These are phyloP conservation scores for Fusarium kyushuense DNA, from an alignment of 2,329 filamentous ascomycete genomes.

Conservation along the genomic window DNA sequence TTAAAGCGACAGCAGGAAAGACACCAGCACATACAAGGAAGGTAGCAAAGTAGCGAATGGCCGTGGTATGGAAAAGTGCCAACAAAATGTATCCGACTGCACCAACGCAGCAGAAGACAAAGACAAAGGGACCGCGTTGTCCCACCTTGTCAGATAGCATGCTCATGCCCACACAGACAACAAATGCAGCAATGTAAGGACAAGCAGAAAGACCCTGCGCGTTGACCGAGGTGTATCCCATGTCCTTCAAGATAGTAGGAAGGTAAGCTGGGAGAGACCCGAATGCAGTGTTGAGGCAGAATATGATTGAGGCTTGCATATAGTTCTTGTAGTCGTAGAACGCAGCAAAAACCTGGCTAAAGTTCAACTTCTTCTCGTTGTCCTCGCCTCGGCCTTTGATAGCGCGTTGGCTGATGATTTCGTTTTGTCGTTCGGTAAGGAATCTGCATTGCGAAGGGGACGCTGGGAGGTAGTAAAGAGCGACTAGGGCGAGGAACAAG, in stretches of 20 bases:
- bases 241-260: not conserved
- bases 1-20: conserved; percentile 76
- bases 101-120: not conserved
- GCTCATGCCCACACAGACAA: conserved; percentile 1
- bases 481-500: not conserved
- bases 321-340: conserved; percentile 64
- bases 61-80: conserved; percentile 58
- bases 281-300: conserved; percentile 55
- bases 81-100: not conserved
- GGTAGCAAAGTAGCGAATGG: conserved; percentile 63
- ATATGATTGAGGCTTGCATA: conserved; percentile 58
- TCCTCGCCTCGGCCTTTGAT: not conserved
- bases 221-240: not conserved
- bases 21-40: conserved; percentile 60
- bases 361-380: conserved; percentile 6
- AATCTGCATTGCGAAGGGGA: conserved; percentile 72
- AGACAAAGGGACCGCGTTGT: not conserved
- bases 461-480: conserved; percentile 61
- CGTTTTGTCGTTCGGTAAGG: conserved; percentile 68
- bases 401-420: not conserved
- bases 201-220: not conserved
- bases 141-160: not conserved
- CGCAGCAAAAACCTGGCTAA: conserved; percentile 58
- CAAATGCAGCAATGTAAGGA: not conserved
- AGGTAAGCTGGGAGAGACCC: conserved; percentile 69